Conservation (phyloP, 2,329 filamentous ascomycete species). For the Fusarium luffae region DNA sequence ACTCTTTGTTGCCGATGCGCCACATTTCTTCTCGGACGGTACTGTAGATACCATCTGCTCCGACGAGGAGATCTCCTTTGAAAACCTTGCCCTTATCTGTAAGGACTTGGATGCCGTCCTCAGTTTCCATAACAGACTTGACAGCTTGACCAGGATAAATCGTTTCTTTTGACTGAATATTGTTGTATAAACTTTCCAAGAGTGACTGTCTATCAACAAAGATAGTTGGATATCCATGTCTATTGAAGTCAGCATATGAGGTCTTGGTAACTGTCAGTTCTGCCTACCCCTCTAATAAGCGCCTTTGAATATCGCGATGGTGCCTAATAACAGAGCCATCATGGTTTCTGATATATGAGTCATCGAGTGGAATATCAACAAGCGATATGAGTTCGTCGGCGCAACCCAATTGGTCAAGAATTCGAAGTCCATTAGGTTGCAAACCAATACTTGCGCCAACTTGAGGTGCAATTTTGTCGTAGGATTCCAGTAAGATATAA, state of each 20-base stretch:
- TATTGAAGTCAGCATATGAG: background rate
- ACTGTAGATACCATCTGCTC: slow-evolving; percentile 57
- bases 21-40: slow-evolving; percentile 49
- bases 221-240: slow-evolving; percentile 46
- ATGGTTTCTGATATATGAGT: background rate
- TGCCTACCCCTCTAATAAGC: background rate
- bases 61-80: slow-evolving; percentile 51
- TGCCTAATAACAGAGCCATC: background rate
- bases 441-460: slow-evolving; percentile 62
- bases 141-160: slow-evolving; percentile 36
- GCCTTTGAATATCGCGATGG: accelerated
- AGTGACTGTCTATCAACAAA: slow-evolving; percentile 54
- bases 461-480: slow-evolving; percentile 55
- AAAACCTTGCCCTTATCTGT: slow-evolving; percentile 25
- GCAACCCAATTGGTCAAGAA: slow-evolving; percentile 58
- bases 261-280: accelerated
- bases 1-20: slow-evolving; percentile 10
- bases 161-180: slow-evolving; percentile 46
- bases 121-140: background rate
- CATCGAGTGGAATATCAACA: background rate
- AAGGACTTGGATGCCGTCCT: background rate
- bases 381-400: background rate
- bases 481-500: slow-evolving; percentile 60
- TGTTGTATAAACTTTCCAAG: slow-evolving; percentile 49
- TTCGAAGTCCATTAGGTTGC: slow-evolving; percentile 54